Percentiles rank a stretch among this genome's conserved stretches.
These are phyloP conservation scores for Endogone sp. DNA, from an alignment of 192 early-diverging fungal genomes.

Conservation along the genomic window DNA sequence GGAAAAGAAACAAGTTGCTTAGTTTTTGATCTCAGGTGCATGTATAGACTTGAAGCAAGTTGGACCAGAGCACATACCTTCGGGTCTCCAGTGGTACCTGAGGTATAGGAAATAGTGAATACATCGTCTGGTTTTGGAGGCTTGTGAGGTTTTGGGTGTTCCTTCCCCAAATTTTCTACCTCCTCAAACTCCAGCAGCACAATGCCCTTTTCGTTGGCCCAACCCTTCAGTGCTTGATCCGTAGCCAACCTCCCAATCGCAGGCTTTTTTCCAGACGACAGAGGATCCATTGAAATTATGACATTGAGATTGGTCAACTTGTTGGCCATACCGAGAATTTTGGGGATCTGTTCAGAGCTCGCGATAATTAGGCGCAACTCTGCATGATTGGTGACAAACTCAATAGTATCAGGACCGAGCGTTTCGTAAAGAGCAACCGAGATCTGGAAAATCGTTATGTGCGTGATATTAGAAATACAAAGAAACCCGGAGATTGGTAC, in stretches of 20 bases:
- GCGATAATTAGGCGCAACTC: conserved; percentile 70
- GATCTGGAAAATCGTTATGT: conserved; percentile 19
- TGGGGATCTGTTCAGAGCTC: conserved; percentile 31
- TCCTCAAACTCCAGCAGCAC: conserved; percentile 33
- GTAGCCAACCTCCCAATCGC: conserved; percentile 22
- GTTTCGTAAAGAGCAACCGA: conserved; percentile 88
- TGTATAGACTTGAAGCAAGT: not conserved
- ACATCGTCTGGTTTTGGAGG: conserved; percentile 47
- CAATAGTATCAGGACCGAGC: conserved; percentile 74
- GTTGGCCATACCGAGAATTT: conserved; percentile 46
- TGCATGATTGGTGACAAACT: conserved; percentile 87
- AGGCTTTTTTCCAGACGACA: conserved; percentile 27
- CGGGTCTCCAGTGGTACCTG: conserved; percentile 65
- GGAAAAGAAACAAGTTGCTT: not conserved
- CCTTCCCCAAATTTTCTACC: conserved; percentile 42
- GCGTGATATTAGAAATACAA: too few relatives aligned
- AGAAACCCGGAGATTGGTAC: too few relatives aligned
- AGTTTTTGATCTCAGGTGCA: not conserved
- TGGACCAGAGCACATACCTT: conserved; percentile 18
- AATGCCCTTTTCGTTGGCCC: conserved; percentile 39
- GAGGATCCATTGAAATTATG: conserved; percentile 65
- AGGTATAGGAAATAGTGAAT: conserved; percentile 53
- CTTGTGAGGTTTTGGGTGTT: conserved; percentile 28
- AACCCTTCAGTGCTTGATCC: conserved; percentile 21
- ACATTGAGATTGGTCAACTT: conserved; percentile 60